Evolutionary conservation across 148 eudicot genomes (phyloP).

Genomic region (Vaccinium darrowii): DNA sequence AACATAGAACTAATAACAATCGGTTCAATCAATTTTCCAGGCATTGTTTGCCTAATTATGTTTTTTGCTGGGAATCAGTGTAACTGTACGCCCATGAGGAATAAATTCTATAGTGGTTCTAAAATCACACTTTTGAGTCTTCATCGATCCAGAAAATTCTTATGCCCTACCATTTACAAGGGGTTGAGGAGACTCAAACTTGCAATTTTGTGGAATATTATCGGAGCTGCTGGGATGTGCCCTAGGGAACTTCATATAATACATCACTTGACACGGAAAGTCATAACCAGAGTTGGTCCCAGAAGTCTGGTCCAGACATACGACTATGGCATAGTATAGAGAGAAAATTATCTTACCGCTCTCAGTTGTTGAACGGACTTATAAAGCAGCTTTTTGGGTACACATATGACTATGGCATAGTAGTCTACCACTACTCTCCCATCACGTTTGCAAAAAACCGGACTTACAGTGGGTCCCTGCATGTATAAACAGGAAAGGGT

Average conservation of each 20-base stretch:
- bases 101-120: background rate
- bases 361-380: conserved; percentile 84
- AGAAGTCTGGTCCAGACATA: background rate
- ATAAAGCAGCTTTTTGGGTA: conserved; percentile 81
- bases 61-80: background rate
- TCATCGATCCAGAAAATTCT: background rate
- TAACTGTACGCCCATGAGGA: background rate
- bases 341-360: conserved; percentile 43
- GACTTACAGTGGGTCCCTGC: conserved; percentile 93
- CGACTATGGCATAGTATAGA: background rate
- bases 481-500: conserved; percentile 18
- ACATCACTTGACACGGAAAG: background rate
- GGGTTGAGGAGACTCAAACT: background rate
- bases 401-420: conserved; percentile 84
- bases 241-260: background rate
- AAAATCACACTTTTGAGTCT: background rate
- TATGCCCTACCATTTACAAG: background rate
- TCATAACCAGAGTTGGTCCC: background rate
- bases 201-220: background rate
- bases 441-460: conserved; percentile 69
- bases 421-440: conserved; percentile 64
- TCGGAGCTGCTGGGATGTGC: background rate
- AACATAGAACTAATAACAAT: background rate
- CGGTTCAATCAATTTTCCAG: background rate
- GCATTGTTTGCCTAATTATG: background rate